Base-by-base conservation (phyloP, 768 basidiomycete species). In the Leucocoprinus birnbaumii region DNA sequence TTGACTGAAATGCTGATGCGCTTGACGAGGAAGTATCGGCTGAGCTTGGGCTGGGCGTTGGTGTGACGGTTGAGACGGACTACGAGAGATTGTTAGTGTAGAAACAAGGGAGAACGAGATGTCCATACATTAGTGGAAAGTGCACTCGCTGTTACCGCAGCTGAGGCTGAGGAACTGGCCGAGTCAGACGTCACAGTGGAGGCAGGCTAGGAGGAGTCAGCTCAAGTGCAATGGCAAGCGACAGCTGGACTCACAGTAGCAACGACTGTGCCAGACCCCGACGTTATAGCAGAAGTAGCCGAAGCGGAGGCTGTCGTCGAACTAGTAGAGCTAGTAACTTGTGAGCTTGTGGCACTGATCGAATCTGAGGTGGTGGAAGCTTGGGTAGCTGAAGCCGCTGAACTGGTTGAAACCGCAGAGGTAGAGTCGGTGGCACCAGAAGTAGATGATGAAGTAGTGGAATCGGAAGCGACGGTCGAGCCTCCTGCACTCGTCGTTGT, bases 321-420 rank as follows among this genome's bases (percentile, higher is more conserved):
- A 42, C 40, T 44, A 35, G n/a, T 40, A 25, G 22, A 25, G n/a
- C 14, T 9, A 18, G 27, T 7, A 13, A 51, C 49, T 18, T 62
- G 57, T 41, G 53, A 26, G 27, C 58, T 53, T 31, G 25, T 51
- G 24, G 56, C 45, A 41, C 31, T n/a, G 16, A 51, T 51, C 38
- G 59, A 52, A 35, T 7, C 14, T 14, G 34, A 14, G 42, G 49
- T 52, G 27, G 31, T 50, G 34, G 59, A 38, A 21, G 57, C 16
- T 21, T 34, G 47, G 4, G 38, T 26, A 16, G 48, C 26, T 27
- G 58, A 34, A 31, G 38, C 22, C 51, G 48, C 37, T 22, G 55
- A 42, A 14, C 55, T 49, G n/a, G 59, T 50, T 49, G 53, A 54
- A 22, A 55, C 43, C 27, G 47, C 44, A 61, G 57, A 41, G 24